Conservation (phyloP, 805 yeast species). For the Tanozyma kutaoensis region DNA sequence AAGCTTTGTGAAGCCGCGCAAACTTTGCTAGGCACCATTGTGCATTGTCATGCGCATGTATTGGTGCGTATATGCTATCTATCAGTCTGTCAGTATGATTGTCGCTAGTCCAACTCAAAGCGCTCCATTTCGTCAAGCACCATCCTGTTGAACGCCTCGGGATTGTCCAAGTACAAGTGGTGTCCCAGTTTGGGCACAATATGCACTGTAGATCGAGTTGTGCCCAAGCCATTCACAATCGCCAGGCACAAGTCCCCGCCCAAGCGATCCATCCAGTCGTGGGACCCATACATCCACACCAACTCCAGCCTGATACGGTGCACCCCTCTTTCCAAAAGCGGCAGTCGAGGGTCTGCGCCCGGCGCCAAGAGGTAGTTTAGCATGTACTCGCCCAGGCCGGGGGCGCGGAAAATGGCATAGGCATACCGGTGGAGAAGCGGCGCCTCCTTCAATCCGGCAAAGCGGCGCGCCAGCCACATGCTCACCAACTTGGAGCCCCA, state of each 20-base stretch:
- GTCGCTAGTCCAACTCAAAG: too few species aligned
- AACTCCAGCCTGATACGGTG: slow-evolving; percentile 28
- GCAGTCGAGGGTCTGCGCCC: slow-evolving; percentile 80
- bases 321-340: slow-evolving; percentile 41
- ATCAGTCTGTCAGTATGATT: too few species aligned
- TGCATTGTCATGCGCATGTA: too few species aligned
- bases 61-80: too few species aligned
- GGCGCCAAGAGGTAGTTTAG: slow-evolving; percentile 74
- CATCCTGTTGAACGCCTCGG: slow-evolving; percentile 35
- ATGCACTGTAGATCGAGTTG: slow-evolving; percentile 13
- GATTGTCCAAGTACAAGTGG: slow-evolving; percentile 66
- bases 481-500: slow-evolving; percentile 77
- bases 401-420: slow-evolving; percentile 72
- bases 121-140: slow-evolving; percentile 38
- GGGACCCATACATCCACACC: slow-evolving; percentile 77
- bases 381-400: slow-evolving; percentile 91
- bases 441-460: slow-evolving; percentile 44
- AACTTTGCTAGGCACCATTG: too few species aligned
- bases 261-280: slow-evolving; percentile 46
- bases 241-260: slow-evolving; percentile 33
- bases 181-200: slow-evolving; percentile 54
- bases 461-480: slow-evolving; percentile 81
- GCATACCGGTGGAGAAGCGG: slow-evolving; percentile 61
- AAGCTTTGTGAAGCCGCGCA: too few species aligned
- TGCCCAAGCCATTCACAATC: slow-evolving; percentile 12